Evolutionary conservation across 345 rosid species (phyloP).

Genomic region (Salix viminalis): DNA sequence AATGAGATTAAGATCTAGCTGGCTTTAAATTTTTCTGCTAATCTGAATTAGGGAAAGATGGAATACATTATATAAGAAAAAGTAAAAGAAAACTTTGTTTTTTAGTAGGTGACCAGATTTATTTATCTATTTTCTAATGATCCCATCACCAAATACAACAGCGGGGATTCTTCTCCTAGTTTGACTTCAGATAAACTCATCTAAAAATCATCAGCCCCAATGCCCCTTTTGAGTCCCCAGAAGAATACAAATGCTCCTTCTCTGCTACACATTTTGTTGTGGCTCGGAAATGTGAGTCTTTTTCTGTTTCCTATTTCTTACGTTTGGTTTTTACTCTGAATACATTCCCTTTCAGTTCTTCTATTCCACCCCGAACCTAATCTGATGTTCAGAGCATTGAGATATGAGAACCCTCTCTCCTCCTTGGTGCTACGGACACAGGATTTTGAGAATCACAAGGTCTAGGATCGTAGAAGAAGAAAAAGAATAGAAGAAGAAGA

Average conservation of each 20-base stretch:
- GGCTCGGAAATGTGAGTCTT: neutral
- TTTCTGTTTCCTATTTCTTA: neutral
- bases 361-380: constrained; percentile 8
- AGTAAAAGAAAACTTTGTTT: neutral
- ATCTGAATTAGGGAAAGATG: neutral
- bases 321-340: constrained; percentile 3
- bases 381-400: neutral
- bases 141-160: constrained; percentile 10
- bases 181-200: constrained; percentile 24
- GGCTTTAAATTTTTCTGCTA: neutral
- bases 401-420: neutral
- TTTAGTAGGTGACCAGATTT: neutral
- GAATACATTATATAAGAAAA: neutral
- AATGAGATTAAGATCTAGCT: constrained; percentile 13
- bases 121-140: neutral
- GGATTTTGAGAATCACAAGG: neutral
- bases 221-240: constrained; percentile 13
- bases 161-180: constrained; percentile 2
- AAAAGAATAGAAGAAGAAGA: neutral
- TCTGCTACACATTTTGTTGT: neutral
- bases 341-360: constrained; percentile 10
- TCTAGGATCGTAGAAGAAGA: neutral
- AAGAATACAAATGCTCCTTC: neutral
- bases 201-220: constrained; percentile 19
- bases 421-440: neutral